Percentiles rank a stretch among this genome's conserved stretches.
phyloP scores from a whole-genome alignment of 495 filamentous ascomycete genomes.

The Clohesyomyces aquaticus region DNA sequence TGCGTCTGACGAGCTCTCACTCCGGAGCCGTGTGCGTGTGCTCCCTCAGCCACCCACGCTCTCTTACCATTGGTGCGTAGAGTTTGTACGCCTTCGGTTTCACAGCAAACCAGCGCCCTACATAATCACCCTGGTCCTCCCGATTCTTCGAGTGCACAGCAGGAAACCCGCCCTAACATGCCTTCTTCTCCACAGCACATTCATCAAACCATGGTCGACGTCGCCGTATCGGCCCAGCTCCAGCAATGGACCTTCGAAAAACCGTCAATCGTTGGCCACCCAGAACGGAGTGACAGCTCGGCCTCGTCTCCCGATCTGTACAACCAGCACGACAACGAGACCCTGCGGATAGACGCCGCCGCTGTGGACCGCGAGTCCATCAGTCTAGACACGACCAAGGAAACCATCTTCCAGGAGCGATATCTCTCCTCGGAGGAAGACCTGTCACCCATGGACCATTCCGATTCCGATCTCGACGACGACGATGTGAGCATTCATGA shows the following conservation, averaged over 20 bases:
- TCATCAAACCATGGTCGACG: slow-evolving; percentile 38
- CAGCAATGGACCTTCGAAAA: slow-evolving; percentile 42
- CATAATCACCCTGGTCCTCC: slow-evolving; percentile 30
- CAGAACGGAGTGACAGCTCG: slow-evolving; percentile 36
- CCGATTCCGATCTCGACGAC: slow-evolving; percentile 25
- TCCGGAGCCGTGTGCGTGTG: slow-evolving; percentile 8
- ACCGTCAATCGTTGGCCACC: slow-evolving; percentile 18
- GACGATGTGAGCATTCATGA: slow-evolving; percentile 29
- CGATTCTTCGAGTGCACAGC: slow-evolving; percentile 12
- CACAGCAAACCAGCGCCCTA: slow-evolving; percentile 29
- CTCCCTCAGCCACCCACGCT: slow-evolving; percentile 15
- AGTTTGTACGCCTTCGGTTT: slow-evolving; percentile 30
- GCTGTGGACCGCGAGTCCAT: slow-evolving; percentile 17
- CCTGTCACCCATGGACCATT: slow-evolving; percentile 37
- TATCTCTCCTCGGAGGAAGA: slow-evolving; percentile 41
- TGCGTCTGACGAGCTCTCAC: not conserved
- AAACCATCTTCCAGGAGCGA: slow-evolving; percentile 33
- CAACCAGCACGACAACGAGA: slow-evolving; percentile 30
- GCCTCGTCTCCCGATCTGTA: slow-evolving; percentile 39
- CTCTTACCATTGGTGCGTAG: slow-evolving; percentile 27
- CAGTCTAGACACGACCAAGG: slow-evolving; percentile 18
- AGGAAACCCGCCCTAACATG: not conserved
- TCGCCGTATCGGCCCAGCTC: slow-evolving; percentile 35
- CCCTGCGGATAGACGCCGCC: slow-evolving; percentile 30
- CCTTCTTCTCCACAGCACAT: slow-evolving; percentile 2